Conservation (phyloP, 2,329 filamentous ascomycete genomes). For the Penicillium capsulatum region DNA sequence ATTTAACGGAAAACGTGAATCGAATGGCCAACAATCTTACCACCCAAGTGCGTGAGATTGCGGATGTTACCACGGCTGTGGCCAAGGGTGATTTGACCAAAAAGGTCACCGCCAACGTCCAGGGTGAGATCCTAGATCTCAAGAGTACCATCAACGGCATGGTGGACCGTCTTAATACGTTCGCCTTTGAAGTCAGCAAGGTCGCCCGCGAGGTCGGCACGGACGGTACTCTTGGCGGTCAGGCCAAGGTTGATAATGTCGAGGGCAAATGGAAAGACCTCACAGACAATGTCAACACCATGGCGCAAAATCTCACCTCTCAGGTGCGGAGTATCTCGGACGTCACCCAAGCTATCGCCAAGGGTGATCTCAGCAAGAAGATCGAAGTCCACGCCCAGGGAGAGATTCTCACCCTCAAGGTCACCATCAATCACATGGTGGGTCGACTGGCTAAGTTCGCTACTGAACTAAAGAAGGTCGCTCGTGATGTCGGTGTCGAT, state of each 20-base stretch:
- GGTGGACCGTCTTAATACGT: conserved; percentile 62
- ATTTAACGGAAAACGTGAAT: conserved; percentile 93
- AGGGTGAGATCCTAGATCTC: conserved; percentile 89
- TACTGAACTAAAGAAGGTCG: conserved; percentile 90
- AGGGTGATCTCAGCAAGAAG: conserved; percentile 92
- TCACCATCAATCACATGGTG: conserved; percentile 99
- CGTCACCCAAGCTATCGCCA: conserved; percentile 90
- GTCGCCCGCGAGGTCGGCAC: conserved; percentile 62
- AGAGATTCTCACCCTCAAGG: conserved; percentile 88
- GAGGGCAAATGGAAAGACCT: conserved; percentile 65
- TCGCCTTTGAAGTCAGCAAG: conserved; percentile 63
- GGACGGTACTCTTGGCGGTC: conserved; percentile 60
- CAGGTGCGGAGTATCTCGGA: conserved; percentile 87
- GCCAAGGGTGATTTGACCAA: conserved; percentile 90
- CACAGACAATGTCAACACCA: conserved; percentile 64
- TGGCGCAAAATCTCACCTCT: conserved; percentile 60
- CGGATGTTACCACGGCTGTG: conserved; percentile 91
- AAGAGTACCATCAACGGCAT: conserved; percentile 81
- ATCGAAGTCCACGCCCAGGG: conserved; percentile 93
- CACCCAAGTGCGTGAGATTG: conserved; percentile 95
- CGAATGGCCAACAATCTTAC: conserved; percentile 98
- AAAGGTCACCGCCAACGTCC: conserved; percentile 90
- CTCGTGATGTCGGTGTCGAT: conserved; percentile 93
- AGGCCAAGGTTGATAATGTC: conserved; percentile 61
- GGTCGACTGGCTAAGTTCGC: conserved; percentile 93